phyloP scores from a whole-genome alignment of 2,329 filamentous ascomycete genomes.

The Pseudogymnoascus sp. region DNA sequence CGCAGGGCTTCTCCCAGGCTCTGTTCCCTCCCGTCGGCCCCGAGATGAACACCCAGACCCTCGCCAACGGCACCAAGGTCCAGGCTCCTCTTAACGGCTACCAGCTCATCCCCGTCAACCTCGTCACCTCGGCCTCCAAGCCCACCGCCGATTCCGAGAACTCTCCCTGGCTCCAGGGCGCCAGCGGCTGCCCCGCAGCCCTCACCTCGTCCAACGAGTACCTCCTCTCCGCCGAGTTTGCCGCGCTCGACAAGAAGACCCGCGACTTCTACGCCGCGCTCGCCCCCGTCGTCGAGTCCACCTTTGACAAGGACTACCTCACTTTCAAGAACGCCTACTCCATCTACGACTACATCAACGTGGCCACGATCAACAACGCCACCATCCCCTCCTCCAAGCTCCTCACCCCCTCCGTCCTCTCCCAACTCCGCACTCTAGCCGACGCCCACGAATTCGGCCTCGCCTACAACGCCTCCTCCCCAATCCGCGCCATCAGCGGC shows the following conservation, averaged over 20 bases:
- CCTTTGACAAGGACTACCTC: conserved; percentile 38
- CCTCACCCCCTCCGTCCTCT: conserved; percentile 50
- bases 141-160: conserved; percentile 47
- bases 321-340: conserved; percentile 46
- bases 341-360: conserved; percentile 55
- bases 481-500: conserved; percentile 50
- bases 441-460: conserved; percentile 74
- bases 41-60: conserved; percentile 44
- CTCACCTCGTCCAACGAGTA: conserved; percentile 48
- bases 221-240: conserved; percentile 41
- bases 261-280: conserved; percentile 51
- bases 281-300: conserved; percentile 46
- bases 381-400: conserved; percentile 50
- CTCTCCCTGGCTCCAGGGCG: conserved; percentile 50
- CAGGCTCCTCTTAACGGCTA: conserved; percentile 67
- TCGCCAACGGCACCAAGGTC: conserved; percentile 63
- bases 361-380: conserved; percentile 51
- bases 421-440: conserved; percentile 63
- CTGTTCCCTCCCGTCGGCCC: conserved; percentile 70
- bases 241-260: conserved; percentile 38
- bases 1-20: conserved; percentile 72
- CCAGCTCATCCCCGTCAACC: conserved; percentile 71
- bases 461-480: conserved; percentile 70
- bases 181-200: conserved; percentile 47
- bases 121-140: conserved; percentile 39